A percentile compares a stretch with the other conserved stretches of the same genome.
Evolutionary conservation across 495 filamentous ascomycete genomes (phyloP).

Genomic region (Annulohypoxylon nitens): DNA sequence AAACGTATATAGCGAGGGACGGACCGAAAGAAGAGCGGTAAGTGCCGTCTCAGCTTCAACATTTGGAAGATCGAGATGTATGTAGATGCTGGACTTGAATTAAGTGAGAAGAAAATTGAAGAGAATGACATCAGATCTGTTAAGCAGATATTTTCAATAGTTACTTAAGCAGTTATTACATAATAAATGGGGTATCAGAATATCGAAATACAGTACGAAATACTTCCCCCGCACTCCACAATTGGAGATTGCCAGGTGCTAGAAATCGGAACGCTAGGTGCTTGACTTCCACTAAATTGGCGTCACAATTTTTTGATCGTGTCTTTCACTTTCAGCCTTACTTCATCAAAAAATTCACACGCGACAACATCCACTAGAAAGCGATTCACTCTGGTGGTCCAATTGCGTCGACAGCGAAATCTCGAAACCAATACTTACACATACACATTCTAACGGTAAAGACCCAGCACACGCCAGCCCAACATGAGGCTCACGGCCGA

Average conservation of each 20-base stretch:
- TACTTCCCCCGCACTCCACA: constrained; percentile 23
- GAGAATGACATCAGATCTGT: background rate
- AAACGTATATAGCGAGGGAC: background rate
- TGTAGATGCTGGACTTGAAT: background rate
- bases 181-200: background rate
- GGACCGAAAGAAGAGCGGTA: background rate
- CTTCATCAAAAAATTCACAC: constrained; percentile 1
- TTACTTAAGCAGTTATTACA: background rate
- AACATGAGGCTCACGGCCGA: constrained; percentile 94
- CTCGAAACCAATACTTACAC: background rate
- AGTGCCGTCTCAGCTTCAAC: background rate
- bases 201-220: constrained; percentile 8
- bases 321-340: constrained; percentile 11
- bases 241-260: background rate
- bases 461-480: constrained; percentile 29
- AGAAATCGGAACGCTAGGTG: too few species aligned
- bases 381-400: background rate
- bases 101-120: background rate
- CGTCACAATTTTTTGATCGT: constrained; percentile 20
- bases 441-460: constrained; percentile 38
- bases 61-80: background rate
- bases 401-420: background rate
- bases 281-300: constrained; percentile 16
- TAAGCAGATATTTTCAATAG: background rate
- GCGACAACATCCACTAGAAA: constrained; percentile 19